A percentile compares a stretch with the other conserved stretches of the same genome.
These are phyloP conservation scores for Mortierella sp. DNA, from an alignment of 371 early-diverging fungal species.

Conservation along the genomic window DNA sequence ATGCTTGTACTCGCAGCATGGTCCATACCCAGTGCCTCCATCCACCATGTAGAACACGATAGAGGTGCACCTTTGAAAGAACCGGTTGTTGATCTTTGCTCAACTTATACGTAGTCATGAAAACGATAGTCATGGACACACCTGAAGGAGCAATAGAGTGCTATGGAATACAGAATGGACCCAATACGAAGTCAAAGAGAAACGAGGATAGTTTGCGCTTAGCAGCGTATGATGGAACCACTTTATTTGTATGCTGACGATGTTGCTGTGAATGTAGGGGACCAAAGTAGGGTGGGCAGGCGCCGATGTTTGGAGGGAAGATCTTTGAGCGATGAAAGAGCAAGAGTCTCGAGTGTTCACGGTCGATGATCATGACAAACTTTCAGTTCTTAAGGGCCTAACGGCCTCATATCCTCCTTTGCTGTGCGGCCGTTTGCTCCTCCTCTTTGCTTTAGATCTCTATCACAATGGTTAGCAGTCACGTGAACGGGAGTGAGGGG, in stretches of 20 bases:
- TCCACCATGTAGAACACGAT: not conserved
- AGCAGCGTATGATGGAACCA: too few species aligned
- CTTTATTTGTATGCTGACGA: too few species aligned
- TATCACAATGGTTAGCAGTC: slow-evolving; percentile 46
- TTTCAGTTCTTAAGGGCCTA: too few species aligned
- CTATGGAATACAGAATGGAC: not conserved
- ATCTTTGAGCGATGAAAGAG: too few species aligned
- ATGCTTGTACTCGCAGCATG: slow-evolving; percentile 6
- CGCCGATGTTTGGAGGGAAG: too few species aligned
- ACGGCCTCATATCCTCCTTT: not conserved
- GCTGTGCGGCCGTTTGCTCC: slow-evolving; percentile 5
- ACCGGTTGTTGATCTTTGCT: slow-evolving; percentile 32
- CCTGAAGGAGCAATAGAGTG: slow-evolving; percentile 47
- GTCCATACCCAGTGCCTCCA: slow-evolving; percentile 7
- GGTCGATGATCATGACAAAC: too few species aligned
- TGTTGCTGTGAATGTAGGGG: too few species aligned
- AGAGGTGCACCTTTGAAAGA: not conserved
- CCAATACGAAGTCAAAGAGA: not conserved
- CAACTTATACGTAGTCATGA: slow-evolving; percentile 51
- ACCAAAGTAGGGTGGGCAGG: too few species aligned
- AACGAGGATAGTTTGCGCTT: too few species aligned
- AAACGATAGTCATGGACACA: slow-evolving; percentile 46
- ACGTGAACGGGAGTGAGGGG: slow-evolving; percentile 8
- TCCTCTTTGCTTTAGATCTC: slow-evolving; percentile 42
- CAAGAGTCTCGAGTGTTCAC: too few species aligned